These are phyloP conservation scores for Annulohypoxylon bovei DNA, from an alignment of 495 filamentous ascomycete species.

Conservation along the genomic window DNA sequence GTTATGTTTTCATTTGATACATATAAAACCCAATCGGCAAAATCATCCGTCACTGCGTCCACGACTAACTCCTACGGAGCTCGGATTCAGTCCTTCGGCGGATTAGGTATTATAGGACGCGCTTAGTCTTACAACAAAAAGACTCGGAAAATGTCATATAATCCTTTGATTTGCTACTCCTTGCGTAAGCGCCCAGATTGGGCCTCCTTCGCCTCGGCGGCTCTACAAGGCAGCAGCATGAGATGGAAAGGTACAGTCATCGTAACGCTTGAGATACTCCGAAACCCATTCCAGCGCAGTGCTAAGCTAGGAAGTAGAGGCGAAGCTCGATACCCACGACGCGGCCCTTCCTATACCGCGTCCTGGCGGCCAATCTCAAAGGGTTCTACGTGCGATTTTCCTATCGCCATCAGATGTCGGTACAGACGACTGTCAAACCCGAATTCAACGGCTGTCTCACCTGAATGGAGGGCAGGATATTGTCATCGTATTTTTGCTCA, in stretches of 20 bases:
- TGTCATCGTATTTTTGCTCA: constrained; percentile 65
- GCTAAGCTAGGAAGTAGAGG: constrained; percentile 52
- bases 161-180: constrained; percentile 62
- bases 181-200: constrained; percentile 64
- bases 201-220: constrained; percentile 54
- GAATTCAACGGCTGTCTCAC: constrained; percentile 61
- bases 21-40: neutral
- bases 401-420: constrained; percentile 60
- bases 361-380: constrained; percentile 15
- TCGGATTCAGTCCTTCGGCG: neutral
- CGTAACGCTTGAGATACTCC: neutral
- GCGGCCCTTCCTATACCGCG: constrained; percentile 55
- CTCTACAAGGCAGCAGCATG: constrained; percentile 50
- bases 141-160: constrained; percentile 17
- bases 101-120: neutral
- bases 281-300: neutral
- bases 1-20: neutral
- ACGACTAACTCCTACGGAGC: neutral
- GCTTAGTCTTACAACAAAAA: neutral
- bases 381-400: constrained; percentile 60
- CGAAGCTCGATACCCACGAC: constrained; percentile 62
- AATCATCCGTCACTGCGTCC: neutral
- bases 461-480: constrained; percentile 54
- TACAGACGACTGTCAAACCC: constrained; percentile 40
- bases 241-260: constrained; percentile 60